Percentiles rank a stretch among this genome's conserved stretches.
Evolutionary conservation across 2,329 filamentous ascomycete species (phyloP).

Genomic region (Tolypocladium ovalisporum): DNA sequence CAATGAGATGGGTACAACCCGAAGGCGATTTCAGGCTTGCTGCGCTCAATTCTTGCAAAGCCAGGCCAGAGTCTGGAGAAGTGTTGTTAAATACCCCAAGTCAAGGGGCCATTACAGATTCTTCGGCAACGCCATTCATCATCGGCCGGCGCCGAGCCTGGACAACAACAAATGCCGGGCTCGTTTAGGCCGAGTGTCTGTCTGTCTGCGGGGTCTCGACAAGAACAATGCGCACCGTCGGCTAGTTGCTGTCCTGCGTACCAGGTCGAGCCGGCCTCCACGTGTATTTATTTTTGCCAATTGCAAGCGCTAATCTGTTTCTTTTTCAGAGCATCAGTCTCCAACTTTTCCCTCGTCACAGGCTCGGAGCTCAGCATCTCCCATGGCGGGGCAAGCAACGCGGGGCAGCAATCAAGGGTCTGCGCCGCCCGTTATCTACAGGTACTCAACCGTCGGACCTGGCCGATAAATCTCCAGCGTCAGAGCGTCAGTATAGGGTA

Average conservation of each 20-base stretch:
- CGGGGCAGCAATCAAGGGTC: background rate
- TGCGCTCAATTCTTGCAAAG: background rate
- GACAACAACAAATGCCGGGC: background rate
- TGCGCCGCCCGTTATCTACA: no score
- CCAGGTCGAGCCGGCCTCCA: background rate
- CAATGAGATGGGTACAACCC: background rate
- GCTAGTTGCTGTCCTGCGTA: background rate
- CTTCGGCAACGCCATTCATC: conserved; percentile 4
- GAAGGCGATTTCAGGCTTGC: background rate
- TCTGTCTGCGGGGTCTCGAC: background rate
- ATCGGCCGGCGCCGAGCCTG: conserved; percentile 4
- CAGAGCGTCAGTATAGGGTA: background rate
- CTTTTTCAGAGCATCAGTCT: background rate
- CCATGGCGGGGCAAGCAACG: background rate
- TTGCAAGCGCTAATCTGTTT: background rate
- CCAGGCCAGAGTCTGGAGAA: background rate
- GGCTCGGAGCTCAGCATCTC: background rate
- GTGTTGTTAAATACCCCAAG: background rate
- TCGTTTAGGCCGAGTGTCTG: background rate
- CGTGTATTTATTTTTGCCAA: background rate
- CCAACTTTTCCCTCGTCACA: background rate
- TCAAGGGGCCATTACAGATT: background rate
- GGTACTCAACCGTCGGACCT: background rate
- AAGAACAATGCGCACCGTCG: background rate
- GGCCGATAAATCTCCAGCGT: background rate